Percentiles rank a stretch among this genome's conserved stretches.
These are phyloP conservation scores for Aspergillus carbonarius DNA, from an alignment of 2,329 filamentous ascomycete genomes.

Conservation along the genomic window DNA sequence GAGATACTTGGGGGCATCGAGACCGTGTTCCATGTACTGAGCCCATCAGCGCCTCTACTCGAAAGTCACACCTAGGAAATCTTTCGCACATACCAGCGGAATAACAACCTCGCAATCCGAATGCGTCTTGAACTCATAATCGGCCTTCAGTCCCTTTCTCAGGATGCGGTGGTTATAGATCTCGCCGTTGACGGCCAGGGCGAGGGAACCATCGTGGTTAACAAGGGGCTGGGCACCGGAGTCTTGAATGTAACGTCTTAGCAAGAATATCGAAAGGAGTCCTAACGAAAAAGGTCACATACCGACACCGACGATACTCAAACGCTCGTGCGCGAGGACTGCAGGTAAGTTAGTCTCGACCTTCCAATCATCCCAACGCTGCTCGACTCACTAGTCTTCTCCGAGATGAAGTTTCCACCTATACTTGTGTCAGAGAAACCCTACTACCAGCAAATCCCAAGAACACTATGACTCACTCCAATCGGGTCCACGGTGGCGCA, in stretches of 20 bases:
- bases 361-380: neutral
- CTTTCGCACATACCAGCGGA: slow-evolving; percentile 67
- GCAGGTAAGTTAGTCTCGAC: slow-evolving; percentile 27
- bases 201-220: slow-evolving; percentile 83
- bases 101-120: slow-evolving; percentile 99
- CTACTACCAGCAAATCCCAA: slow-evolving; percentile 10
- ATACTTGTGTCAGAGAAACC: slow-evolving; percentile 25
- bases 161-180: slow-evolving; percentile 99
- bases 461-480: slow-evolving; percentile 72
- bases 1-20: slow-evolving; percentile 88
- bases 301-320: slow-evolving; percentile 97
- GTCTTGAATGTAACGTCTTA: slow-evolving; percentile 54
- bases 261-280: slow-evolving; percentile 4
- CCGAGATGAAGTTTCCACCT: slow-evolving; percentile 86
- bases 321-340: slow-evolving; percentile 95
- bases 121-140: slow-evolving; percentile 97
- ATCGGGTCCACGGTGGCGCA: slow-evolving; percentile 95
- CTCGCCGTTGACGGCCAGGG: slow-evolving; percentile 96
- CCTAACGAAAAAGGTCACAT: slow-evolving; percentile 36
- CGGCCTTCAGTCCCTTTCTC: slow-evolving; percentile 77
- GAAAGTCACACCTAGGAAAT: neutral
- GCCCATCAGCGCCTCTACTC: slow-evolving; percentile 18
- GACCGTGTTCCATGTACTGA: slow-evolving; percentile 86
- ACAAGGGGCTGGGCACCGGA: slow-evolving; percentile 93
- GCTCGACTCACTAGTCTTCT: slow-evolving; percentile 76